Percentiles rank a stretch among this genome's conserved stretches.
phyloP scores from a whole-genome alignment of 2,329 filamentous ascomycete species.

The Cladosporium sp. region DNA sequence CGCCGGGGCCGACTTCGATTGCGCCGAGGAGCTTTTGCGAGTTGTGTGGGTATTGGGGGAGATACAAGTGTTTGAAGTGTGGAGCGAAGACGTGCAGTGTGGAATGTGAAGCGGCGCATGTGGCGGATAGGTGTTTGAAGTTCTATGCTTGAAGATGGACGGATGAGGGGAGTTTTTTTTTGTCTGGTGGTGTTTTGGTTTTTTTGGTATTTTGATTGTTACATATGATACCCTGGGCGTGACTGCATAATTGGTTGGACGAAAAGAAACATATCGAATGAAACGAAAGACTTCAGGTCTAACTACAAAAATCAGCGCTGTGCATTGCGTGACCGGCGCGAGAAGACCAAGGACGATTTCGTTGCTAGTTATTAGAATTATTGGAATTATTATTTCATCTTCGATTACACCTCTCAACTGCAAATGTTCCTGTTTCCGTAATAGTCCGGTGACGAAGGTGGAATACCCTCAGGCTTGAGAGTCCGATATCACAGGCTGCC shows the following conservation, averaged over 20 bases:
- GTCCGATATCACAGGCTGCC: no score
- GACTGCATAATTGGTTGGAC: background rate
- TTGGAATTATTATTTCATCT: no score
- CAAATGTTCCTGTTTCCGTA: no score
- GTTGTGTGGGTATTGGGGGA: slow-evolving; percentile 80
- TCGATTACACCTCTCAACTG: no score
- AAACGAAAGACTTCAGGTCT: background rate
- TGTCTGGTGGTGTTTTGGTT: background rate
- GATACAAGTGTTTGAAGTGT: slow-evolving; percentile 74
- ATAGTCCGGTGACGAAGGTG: background rate
- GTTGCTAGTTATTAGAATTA: background rate
- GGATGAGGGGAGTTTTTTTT: background rate
- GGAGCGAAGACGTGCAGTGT: slow-evolving; percentile 75
- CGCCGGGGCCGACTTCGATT: slow-evolving; percentile 40
- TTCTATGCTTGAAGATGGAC: slow-evolving; percentile 36
- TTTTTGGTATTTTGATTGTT: slow-evolving; percentile 4
- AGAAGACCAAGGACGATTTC: background rate
- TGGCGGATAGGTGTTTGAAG: slow-evolving; percentile 68
- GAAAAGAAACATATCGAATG: background rate
- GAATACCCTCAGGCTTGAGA: no score
- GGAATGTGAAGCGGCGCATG: slow-evolving; percentile 71
- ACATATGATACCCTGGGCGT: slow-evolving; percentile 14
- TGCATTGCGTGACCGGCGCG: background rate
- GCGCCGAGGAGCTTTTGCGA: slow-evolving; percentile 68
- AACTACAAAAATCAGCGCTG: background rate